A percentile compares a stretch with the other conserved stretches of the same genome.
Evolutionary conservation across 345 rosid genomes (phyloP).

Genomic region (Kernera saxatilis): DNA sequence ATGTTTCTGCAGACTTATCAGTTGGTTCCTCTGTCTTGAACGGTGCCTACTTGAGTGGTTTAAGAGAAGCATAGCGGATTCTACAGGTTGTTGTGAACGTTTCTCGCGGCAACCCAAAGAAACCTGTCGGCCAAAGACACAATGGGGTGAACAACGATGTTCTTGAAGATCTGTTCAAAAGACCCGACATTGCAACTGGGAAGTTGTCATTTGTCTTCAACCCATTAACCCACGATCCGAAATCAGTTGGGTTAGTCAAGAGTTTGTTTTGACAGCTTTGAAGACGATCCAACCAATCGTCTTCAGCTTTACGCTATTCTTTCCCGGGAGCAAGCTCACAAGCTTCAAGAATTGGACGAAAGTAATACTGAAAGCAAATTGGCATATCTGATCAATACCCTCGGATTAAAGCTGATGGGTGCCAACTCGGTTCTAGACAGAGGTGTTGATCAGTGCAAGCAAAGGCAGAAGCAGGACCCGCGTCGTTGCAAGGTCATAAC

Average conservation of each 20-base stretch:
- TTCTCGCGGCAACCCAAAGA: slow-evolving; percentile 35
- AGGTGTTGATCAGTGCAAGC: slow-evolving; percentile 44
- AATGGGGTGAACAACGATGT: slow-evolving; percentile 40
- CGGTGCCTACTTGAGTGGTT: slow-evolving; percentile 90
- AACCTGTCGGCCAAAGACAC: slow-evolving; percentile 42
- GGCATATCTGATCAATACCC: slow-evolving; percentile 37
- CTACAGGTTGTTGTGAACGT: neutral
- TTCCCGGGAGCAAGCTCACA: slow-evolving; percentile 53
- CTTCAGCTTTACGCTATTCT: slow-evolving; percentile 57
- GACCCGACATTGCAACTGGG: slow-evolving; percentile 60
- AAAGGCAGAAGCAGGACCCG: slow-evolving; percentile 54
- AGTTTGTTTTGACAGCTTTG: slow-evolving; percentile 42
- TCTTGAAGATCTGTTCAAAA: slow-evolving; percentile 58
- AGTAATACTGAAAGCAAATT: slow-evolving; percentile 41
- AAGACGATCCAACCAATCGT: slow-evolving; percentile 27
- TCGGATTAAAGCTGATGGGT: slow-evolving; percentile 75
- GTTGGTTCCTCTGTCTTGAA: too few relatives aligned
- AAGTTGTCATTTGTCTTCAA: slow-evolving; percentile 52
- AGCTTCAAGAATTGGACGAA: slow-evolving; percentile 39
- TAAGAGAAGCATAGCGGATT: slow-evolving; percentile 90
- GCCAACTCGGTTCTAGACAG: slow-evolving; percentile 30
- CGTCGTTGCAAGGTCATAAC: slow-evolving; percentile 24
- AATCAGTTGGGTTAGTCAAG: slow-evolving; percentile 62
- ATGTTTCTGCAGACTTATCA: too few relatives aligned
- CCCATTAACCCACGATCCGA: slow-evolving; percentile 51